Conservation (phyloP, 140 eudicot genomes). For the Stevia rebaudiana region DNA sequence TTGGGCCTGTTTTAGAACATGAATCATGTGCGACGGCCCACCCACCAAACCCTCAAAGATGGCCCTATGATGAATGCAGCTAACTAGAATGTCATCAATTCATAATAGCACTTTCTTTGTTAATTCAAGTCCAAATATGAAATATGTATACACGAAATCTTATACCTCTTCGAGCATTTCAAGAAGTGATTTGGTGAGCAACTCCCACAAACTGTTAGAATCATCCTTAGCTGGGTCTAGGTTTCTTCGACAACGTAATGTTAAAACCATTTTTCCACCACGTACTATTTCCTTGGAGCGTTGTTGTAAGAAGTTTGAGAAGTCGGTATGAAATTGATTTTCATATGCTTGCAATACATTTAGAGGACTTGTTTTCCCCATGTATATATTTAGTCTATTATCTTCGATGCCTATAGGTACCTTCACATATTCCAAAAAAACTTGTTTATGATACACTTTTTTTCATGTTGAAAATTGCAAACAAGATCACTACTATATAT, state of each 20-base stretch:
- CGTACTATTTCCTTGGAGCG: not conserved
- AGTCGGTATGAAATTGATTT: constrained; percentile 8
- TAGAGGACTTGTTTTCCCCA: not conserved
- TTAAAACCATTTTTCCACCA: not conserved
- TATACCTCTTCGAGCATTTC: constrained; percentile 11
- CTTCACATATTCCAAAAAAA: not conserved
- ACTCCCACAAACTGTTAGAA: not conserved
- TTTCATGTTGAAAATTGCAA: too few species aligned
- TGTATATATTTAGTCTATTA: not conserved
- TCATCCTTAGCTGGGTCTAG: not conserved
- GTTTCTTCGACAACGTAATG: not conserved
- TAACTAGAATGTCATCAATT: too few species aligned
- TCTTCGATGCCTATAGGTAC: not conserved
- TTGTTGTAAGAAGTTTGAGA: not conserved
- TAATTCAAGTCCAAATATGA: not conserved
- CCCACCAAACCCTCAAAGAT: too few species aligned
- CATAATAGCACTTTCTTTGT: not conserved
- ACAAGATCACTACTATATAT: too few species aligned
- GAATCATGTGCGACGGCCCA: too few species aligned
- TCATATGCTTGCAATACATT: not conserved
- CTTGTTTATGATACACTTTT: too few species aligned
- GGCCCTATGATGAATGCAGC: too few species aligned
- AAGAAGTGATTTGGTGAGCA: not conserved
- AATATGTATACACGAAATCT: not conserved
- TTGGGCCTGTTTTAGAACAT: too few species aligned